These are phyloP conservation scores for Alternaria angustiovoidea DNA, from an alignment of 2,329 filamentous ascomycete genomes.

Conservation along the genomic window DNA sequence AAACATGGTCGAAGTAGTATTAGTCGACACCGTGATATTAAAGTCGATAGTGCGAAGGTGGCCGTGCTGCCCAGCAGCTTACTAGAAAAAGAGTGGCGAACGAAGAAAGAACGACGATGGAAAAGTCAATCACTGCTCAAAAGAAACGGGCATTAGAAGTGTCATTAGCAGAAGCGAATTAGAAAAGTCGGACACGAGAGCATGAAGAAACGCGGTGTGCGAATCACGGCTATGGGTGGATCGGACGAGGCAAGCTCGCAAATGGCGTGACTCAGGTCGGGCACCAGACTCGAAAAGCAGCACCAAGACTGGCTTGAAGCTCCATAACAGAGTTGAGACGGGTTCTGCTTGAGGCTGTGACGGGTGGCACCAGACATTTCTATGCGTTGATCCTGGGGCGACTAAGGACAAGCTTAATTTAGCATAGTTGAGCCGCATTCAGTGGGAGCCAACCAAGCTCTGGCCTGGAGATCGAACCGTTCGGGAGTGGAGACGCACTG, in stretches of 20 bases:
- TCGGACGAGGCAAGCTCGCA: slow-evolving; percentile 24
- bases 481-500: slow-evolving; percentile 19
- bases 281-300: slow-evolving; percentile 39
- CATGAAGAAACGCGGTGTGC: slow-evolving; percentile 25
- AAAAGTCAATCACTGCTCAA: slow-evolving; percentile 32
- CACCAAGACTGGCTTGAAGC: slow-evolving; percentile 36
- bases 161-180: slow-evolving; percentile 40
- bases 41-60: slow-evolving; percentile 36
- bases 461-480: slow-evolving; percentile 21
- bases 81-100: slow-evolving; percentile 39
- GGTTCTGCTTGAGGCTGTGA: slow-evolving; percentile 44
- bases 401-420: slow-evolving; percentile 31
- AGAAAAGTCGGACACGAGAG: slow-evolving; percentile 31
- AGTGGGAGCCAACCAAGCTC: slow-evolving; percentile 37
- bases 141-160: slow-evolving; percentile 42
- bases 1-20: slow-evolving; percentile 44
- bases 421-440: slow-evolving; percentile 25
- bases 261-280: slow-evolving; percentile 43
- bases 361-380: slow-evolving; percentile 33
- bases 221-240: slow-evolving; percentile 26
- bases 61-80: slow-evolving; percentile 50
- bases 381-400: slow-evolving; percentile 39
- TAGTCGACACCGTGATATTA: slow-evolving; percentile 46
- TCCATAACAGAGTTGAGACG: slow-evolving; percentile 45
- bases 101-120: slow-evolving; percentile 39